Conservation (phyloP, 2,329 filamentous ascomycete genomes). For the Claviceps sorghi region DNA sequence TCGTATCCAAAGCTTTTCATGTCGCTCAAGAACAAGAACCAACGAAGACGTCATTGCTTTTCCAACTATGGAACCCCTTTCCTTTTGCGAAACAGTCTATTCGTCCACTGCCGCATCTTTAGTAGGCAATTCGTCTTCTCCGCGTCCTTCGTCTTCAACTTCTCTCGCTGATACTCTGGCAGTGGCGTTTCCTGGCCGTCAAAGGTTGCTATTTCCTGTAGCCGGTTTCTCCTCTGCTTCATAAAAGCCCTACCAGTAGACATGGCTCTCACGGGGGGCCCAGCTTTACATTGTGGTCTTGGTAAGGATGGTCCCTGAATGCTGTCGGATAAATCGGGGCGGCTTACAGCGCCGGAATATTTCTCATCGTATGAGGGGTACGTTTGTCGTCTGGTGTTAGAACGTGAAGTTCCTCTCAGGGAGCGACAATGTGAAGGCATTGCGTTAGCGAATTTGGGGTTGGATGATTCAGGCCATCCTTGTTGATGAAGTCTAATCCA, state of each 20-base stretch:
- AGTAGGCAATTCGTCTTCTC: slow-evolving; percentile 3
- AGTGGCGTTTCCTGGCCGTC: background rate
- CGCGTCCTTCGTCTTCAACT: background rate
- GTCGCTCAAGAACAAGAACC: background rate
- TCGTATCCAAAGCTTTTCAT: background rate
- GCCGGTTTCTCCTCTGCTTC: slow-evolving; percentile 10
- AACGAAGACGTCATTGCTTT: background rate
- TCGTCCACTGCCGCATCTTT: slow-evolving; percentile 8
- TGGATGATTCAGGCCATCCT: slow-evolving; percentile 20
- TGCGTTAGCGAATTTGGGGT: slow-evolving; percentile 15
- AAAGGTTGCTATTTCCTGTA: slow-evolving; percentile 2
- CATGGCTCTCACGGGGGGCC: slow-evolving; percentile 9
- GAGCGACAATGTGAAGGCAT: slow-evolving; percentile 13
- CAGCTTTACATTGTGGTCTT: background rate
- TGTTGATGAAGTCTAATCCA: slow-evolving; percentile 23
- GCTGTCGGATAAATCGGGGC: background rate
- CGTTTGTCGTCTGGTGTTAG: slow-evolving; percentile 6
- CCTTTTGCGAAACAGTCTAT: slow-evolving; percentile 6
- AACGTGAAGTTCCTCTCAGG: slow-evolving; percentile 3
- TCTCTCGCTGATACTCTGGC: background rate
- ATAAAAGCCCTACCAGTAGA: slow-evolving; percentile 15
- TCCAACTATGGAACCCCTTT: background rate
- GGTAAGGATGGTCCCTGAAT: background rate
- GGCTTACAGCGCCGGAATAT: slow-evolving; percentile 4
- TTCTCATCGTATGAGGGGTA: slow-evolving; percentile 5